Base-by-base conservation (phyloP, 2,329 filamentous ascomycete species). In the Dothidotthia symphoricarpi region DNA sequence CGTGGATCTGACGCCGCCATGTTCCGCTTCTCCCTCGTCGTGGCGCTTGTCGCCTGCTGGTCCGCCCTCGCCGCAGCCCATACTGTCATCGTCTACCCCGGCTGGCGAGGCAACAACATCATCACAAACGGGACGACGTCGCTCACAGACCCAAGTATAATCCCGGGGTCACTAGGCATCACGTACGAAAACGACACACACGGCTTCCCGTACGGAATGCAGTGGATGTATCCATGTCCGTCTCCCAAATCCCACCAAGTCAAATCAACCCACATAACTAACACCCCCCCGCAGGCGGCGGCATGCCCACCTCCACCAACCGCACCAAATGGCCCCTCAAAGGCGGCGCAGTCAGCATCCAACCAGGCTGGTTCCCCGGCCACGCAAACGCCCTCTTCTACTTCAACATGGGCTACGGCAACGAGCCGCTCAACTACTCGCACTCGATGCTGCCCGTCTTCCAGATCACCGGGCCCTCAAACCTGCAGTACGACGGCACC, bases 151-250 rank as follows among this genome's bases (percentile, higher is more conserved):
- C 62, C 35, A 16, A 59, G 8, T 32, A 55, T 68, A 27, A 61
- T 65, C 12, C 60, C 68, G 1, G 61, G 63, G 10, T 65, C 69
- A 7, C 53, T 81, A 3, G 75, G 75, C 4, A 71, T 69, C 17
- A 70, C 66, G 38, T 64, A 60, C 24, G 45, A 54, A 13, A 75
- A 75, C 36, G 70, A 68, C 15, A 70, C 72, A 12, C 57, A 63
- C 13, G 60, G 69, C 1, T 93, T 81, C 54, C 89, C 89, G 2
- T 95, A 86, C 53, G 90, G 89, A 69, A 91, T 93, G 86, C 86
- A 95, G 72, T 96, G 89, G 89, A 82, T 83, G 65, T 95, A 95
- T 73, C 89, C 90, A 68, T 96, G 89, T 95, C n/a, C n/a, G n/a
- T n/a, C n/a, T n/a, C n/a, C n/a, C n/a, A n/a, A n/a, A n/a, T n/a